phyloP scores from a whole-genome alignment of 2,329 filamentous ascomycete genomes.

The Chalaropsis thielavioides region DNA sequence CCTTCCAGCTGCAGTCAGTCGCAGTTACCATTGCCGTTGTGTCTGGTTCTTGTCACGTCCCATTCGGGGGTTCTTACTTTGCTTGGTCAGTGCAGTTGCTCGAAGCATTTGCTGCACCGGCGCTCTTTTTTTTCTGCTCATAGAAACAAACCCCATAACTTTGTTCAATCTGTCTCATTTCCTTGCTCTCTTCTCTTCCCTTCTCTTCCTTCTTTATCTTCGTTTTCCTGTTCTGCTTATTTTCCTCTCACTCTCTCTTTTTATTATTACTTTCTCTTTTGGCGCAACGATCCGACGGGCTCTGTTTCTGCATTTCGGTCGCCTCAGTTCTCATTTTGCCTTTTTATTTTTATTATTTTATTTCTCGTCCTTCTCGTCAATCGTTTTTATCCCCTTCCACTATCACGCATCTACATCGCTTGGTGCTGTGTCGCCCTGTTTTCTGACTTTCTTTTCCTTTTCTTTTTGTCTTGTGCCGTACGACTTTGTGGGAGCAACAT shows the following conservation, averaged over 20 bases:
- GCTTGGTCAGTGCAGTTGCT: slow-evolving; percentile 1
- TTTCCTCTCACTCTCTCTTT: slow-evolving; percentile 22
- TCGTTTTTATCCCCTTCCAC: not conserved
- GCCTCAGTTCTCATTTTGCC: not conserved
- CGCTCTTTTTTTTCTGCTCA: slow-evolving; percentile 1
- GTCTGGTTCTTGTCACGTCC: not conserved
- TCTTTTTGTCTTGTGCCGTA: not conserved
- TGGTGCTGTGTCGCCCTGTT: not conserved
- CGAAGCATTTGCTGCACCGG: not conserved
- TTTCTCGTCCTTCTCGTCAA: not conserved
- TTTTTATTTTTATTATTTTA: slow-evolving; percentile 20
- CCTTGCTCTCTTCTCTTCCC: slow-evolving; percentile 13
- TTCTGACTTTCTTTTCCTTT: not conserved
- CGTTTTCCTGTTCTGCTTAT: slow-evolving; percentile 18
- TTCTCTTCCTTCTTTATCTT: slow-evolving; percentile 21
- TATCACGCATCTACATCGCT: not conserved
- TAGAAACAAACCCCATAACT: not conserved
- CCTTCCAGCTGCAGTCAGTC: not conserved
- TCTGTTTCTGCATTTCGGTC: not conserved
- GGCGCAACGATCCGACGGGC: not conserved
- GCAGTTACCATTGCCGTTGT: not conserved
- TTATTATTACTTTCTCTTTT: slow-evolving; percentile 21
- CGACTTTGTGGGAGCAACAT: not conserved
- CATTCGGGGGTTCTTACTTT: not conserved
- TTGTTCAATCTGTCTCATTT: slow-evolving; percentile 6